phyloP scores from a whole-genome alignment of 169 alveolate genomes.

The Theileria orientalis region DNA sequence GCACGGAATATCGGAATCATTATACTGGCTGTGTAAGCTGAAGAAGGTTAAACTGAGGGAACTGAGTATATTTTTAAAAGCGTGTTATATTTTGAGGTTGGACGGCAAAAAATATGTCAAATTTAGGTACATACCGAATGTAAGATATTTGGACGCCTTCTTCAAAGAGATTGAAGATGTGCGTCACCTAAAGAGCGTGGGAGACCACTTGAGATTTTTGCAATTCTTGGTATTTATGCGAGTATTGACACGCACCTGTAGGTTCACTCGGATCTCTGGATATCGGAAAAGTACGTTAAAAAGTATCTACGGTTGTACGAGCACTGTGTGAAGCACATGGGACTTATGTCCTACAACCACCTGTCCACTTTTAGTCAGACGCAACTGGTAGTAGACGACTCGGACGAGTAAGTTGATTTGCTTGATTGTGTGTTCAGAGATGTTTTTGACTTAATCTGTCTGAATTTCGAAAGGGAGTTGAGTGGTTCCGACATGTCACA shows the following conservation, averaged over 20 bases:
- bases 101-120: background rate
- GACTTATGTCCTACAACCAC: slow-evolving; percentile 52
- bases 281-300: slow-evolving; percentile 25
- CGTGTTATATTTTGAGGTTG: slow-evolving; percentile 43
- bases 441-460: slow-evolving; percentile 45
- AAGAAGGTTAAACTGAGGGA: slow-evolving; percentile 27
- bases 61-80: slow-evolving; percentile 30
- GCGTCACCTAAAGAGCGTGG: slow-evolving; percentile 27
- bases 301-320: slow-evolving; percentile 17
- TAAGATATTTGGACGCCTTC: slow-evolving; percentile 28
- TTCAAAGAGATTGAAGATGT: slow-evolving; percentile 33
- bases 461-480: slow-evolving; percentile 50
- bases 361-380: slow-evolving; percentile 50
- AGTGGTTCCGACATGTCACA: slow-evolving; percentile 5
- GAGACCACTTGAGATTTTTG: slow-evolving; percentile 43
- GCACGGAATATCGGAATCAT: slow-evolving; percentile 60
- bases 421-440: slow-evolving; percentile 17
- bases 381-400: slow-evolving; percentile 23
- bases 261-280: slow-evolving; percentile 25
- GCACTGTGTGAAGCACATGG: slow-evolving; percentile 48
- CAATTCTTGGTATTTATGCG: slow-evolving; percentile 34
- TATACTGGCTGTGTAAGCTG: slow-evolving; percentile 51
- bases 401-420: slow-evolving; percentile 31
- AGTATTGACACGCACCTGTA: background rate
- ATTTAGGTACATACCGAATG: slow-evolving; percentile 45